Evolutionary conservation across 306 rosid genomes (phyloP).

Genomic region (Cajanus cajan): DNA sequence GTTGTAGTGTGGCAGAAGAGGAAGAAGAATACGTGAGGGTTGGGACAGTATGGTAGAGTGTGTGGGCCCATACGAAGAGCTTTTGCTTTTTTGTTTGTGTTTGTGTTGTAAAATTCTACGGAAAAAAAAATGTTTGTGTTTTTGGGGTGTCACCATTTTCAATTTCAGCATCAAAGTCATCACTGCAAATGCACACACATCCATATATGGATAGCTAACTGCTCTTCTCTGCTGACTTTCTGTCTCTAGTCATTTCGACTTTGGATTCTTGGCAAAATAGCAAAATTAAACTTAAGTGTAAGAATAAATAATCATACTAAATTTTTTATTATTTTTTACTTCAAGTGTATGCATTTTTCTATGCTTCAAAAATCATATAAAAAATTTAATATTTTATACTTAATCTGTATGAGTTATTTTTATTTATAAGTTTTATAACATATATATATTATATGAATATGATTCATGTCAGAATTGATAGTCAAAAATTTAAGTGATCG

Average conservation of each 20-base stretch:
- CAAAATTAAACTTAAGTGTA: no score
- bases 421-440: no score
- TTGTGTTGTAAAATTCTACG: not conserved
- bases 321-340: no score
- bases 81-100: not conserved
- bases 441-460: no score
- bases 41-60: slow-evolving; percentile 37
- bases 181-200: not conserved
- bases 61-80: slow-evolving; percentile 17
- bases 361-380: not conserved
- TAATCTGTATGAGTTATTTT: no score
- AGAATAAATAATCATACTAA: not conserved
- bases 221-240: not conserved
- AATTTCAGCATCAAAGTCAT: not conserved
- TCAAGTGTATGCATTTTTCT: no score
- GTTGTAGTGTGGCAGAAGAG: slow-evolving; percentile 39
- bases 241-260: not conserved
- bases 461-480: no score
- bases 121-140: not conserved
- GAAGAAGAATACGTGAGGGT: slow-evolving; percentile 64
- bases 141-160: slow-evolving; percentile 2
- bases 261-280: no score
- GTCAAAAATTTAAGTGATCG: no score
- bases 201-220: not conserved
- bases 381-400: no score